Conservation (phyloP, 2,329 filamentous ascomycete genomes). For the Aureobasidium musti region DNA sequence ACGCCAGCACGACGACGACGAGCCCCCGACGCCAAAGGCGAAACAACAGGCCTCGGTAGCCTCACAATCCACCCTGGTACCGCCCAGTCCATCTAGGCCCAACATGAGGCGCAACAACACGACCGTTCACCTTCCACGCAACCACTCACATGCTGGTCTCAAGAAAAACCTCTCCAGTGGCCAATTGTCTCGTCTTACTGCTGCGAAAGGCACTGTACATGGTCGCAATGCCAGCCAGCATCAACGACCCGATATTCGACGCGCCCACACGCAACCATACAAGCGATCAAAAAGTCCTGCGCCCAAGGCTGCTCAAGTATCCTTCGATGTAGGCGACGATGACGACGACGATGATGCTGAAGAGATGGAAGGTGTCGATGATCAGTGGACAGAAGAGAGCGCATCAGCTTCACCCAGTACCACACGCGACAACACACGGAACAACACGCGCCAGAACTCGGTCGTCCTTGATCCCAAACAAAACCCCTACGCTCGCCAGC, state of each 20-base stretch:
- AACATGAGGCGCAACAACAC: conserved; percentile 49
- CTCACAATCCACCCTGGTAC: conserved; percentile 30
- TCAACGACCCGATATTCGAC: conserved; percentile 32
- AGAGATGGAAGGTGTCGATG: conserved; percentile 34
- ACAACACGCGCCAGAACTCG: conserved; percentile 33
- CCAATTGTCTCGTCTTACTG: conserved; percentile 43
- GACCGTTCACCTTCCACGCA: conserved; percentile 43
- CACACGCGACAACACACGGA: conserved; percentile 32
- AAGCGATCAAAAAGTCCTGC: conserved; percentile 35
- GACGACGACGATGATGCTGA: conserved; percentile 36
- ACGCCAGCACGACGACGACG: conserved; percentile 35
- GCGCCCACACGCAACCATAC: conserved; percentile 34
- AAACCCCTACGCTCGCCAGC: conserved; percentile 29
- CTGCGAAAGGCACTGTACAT: conserved; percentile 41
- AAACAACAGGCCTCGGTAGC: conserved; percentile 16
- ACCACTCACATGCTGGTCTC: conserved; percentile 41
- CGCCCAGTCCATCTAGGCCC: conserved; percentile 39
- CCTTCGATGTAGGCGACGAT: conserved; percentile 44
- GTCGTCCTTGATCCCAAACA: conserved; percentile 31
- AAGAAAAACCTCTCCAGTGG: conserved; percentile 44
- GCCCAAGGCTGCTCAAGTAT: conserved; percentile 44
- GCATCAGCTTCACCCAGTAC: conserved; percentile 33
- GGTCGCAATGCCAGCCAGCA: conserved; percentile 30
- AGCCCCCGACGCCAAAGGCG: conserved; percentile 22
- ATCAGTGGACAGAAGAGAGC: conserved; percentile 34